phyloP scores from a whole-genome alignment of 176 grass and related monocot species.

The Otatea glauca region DNA sequence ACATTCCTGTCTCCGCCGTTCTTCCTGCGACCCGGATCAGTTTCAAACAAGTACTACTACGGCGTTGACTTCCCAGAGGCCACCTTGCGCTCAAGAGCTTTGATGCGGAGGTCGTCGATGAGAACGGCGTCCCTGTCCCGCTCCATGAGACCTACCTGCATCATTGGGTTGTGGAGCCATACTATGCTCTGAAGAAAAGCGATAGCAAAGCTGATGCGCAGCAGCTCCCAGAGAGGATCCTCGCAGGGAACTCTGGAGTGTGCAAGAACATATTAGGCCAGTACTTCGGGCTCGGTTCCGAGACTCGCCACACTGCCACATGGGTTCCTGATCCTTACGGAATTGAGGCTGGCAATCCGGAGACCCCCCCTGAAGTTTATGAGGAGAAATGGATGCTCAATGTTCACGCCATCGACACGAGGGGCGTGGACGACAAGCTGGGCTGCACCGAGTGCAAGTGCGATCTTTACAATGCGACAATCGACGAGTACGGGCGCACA shows the following conservation, averaged over 20 bases:
- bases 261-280: conserved; percentile 54
- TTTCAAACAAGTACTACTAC: conserved; percentile 66
- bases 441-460: conserved; percentile 89
- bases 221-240: conserved; percentile 30
- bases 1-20: conserved; percentile 71
- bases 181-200: conserved; percentile 19
- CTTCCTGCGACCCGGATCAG: conserved; percentile 59
- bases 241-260: conserved; percentile 61
- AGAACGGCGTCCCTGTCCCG: conserved; percentile 55
- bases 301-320: conserved; percentile 77
- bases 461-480: conserved; percentile 68
- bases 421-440: conserved; percentile 56
- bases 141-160: conserved; percentile 93
- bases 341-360: conserved; percentile 61
- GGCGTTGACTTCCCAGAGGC: conserved; percentile 63
- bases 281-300: conserved; percentile 86
- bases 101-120: conserved; percentile 73
- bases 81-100: conserved; percentile 90
- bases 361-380: conserved; percentile 55
- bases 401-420: conserved; percentile 80
- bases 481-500: conserved; percentile 55
- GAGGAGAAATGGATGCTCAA: conserved; percentile 78
- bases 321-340: conserved; percentile 93
- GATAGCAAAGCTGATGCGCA: not conserved
- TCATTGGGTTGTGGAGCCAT: conserved; percentile 76